phyloP scores from a whole-genome alignment of 768 basidiomycete species.

The Suillus hirtellus region DNA sequence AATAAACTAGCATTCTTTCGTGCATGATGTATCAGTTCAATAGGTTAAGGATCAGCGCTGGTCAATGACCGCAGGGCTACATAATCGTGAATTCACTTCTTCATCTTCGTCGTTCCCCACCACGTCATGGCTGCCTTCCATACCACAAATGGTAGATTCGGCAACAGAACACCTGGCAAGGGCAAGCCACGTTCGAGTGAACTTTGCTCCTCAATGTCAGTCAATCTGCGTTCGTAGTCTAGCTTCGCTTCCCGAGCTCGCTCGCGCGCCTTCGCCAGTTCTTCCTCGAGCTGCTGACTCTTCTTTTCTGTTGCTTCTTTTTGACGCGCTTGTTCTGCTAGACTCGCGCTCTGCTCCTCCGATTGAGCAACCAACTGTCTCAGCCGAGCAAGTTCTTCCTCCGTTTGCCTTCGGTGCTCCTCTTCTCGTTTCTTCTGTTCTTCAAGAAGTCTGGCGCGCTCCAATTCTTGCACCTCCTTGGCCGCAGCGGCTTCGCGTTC shows the following conservation, averaged over 20 bases:
- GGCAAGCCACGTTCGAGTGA: slow-evolving; percentile 10
- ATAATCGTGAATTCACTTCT: not conserved
- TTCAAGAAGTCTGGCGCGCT: slow-evolving; percentile 24
- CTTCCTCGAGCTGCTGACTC: slow-evolving; percentile 30
- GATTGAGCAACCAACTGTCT: slow-evolving; percentile 28
- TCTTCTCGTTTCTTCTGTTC: slow-evolving; percentile 35
- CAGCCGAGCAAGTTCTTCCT: slow-evolving; percentile 28
- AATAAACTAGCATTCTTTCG: not conserved
- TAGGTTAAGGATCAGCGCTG: not conserved
- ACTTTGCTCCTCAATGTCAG: slow-evolving; percentile 16
- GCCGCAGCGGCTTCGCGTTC: slow-evolving; percentile 27
- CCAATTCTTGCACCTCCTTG: slow-evolving; percentile 31
- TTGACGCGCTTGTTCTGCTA: slow-evolving; percentile 30
- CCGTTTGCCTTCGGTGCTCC: slow-evolving; percentile 29
- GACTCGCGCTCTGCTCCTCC: slow-evolving; percentile 27
- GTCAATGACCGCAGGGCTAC: not conserved
- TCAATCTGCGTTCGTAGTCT: slow-evolving; percentile 26
- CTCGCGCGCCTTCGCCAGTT: slow-evolving; percentile 30
- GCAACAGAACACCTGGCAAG: slow-evolving; percentile 28
- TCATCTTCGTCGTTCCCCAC: slow-evolving; percentile 28
- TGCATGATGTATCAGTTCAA: slow-evolving; percentile 1
- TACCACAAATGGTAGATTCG: slow-evolving; percentile 34
- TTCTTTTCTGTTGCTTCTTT: slow-evolving; percentile 29
- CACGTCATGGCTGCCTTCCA: slow-evolving; percentile 36
- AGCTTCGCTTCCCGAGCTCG: slow-evolving; percentile 27